Evolutionary conservation across 257 asterid species (phyloP).

Genomic region (Gentiana straminea): DNA sequence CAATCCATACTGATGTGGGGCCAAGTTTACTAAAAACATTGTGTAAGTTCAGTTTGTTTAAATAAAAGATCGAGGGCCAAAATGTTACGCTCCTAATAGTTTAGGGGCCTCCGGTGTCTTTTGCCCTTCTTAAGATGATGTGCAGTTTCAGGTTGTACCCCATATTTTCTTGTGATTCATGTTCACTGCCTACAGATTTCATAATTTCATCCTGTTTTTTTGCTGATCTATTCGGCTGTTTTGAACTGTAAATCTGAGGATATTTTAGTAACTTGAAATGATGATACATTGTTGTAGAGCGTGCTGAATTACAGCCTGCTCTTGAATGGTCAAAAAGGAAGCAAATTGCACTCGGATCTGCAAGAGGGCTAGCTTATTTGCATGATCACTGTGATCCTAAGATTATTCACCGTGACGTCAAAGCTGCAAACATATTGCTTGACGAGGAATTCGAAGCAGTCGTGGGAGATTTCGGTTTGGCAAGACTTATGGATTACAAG

Average conservation of each 20-base stretch:
- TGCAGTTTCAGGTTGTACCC: not conserved
- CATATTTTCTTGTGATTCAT: not conserved
- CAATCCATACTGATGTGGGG: too few species aligned
- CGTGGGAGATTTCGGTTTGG: slow-evolving; percentile 91
- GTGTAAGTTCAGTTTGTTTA: too few species aligned
- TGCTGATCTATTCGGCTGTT: too few species aligned
- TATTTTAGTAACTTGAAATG: not conserved
- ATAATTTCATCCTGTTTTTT: too few species aligned
- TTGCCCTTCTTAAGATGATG: not conserved
- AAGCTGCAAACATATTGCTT: slow-evolving; percentile 77
- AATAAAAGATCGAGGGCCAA: too few species aligned
- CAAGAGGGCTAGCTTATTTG: slow-evolving; percentile 87
- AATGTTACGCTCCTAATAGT: too few species aligned
- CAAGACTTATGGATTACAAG: slow-evolving; percentile 92
- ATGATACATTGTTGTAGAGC: slow-evolving; percentile 32
- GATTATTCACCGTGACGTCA: slow-evolving; percentile 87
- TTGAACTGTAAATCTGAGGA: not conserved
- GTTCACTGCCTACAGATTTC: not conserved
- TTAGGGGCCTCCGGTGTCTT: too few species aligned
- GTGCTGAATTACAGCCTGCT: slow-evolving; percentile 53
- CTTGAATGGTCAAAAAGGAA: slow-evolving; percentile 77
- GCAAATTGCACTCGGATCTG: slow-evolving; percentile 75
- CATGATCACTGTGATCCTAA: slow-evolving; percentile 90
- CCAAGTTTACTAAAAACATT: too few species aligned
- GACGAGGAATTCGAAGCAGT: slow-evolving; percentile 94